Base-by-base conservation (phyloP, 345 rosid genomes). In the Salix brachista region DNA sequence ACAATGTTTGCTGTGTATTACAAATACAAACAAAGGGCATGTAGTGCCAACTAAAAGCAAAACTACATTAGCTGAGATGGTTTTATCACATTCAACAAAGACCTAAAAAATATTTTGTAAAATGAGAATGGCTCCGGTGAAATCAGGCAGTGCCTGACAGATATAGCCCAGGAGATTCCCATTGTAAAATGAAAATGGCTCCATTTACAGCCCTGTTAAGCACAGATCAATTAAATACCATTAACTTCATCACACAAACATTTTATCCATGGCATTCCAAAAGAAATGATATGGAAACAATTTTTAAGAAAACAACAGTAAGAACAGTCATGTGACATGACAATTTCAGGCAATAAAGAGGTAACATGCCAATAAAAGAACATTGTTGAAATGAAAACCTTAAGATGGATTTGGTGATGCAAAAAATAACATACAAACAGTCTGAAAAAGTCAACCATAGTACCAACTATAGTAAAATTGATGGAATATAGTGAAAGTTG, bases 1-100 rank as follows among this genome's bases (percentile, higher is more conserved):
- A 83, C 75, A 61, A 69, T 46, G 54, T 41, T 68, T 60, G 48
- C 21, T 70, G 50, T 65, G 32, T 62, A 56, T 19, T 18, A 16
- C 65, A 46, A 67, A 52, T 8, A n/a, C 32, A 56, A 74, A 16
- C 1, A 19, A 39, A 21, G 26, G n/a, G 25, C 48, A 34, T 28
- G 26, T 36, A 23, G 3, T 36, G 23, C 8, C 72, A 65, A 79
- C 18, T 62, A 28, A 36, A 73, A 18, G 5, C 18, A 11, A 25
- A 73, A 61, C 54, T 13, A 58, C 18, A 73, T 41, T 32, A 11
- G 54, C 48, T 25, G 21, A 8, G 56, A 23, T 4, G 64, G 37
- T 41, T 60, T 41, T 9, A 42, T 36, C 65, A 56, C 30, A 39
- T 73, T 13, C 46, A 73, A 25, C 66, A 58, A n/a, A 58, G 28